Evolutionary conservation across 306 rosid species (phyloP).

Genomic region (Rosa chinensis): DNA sequence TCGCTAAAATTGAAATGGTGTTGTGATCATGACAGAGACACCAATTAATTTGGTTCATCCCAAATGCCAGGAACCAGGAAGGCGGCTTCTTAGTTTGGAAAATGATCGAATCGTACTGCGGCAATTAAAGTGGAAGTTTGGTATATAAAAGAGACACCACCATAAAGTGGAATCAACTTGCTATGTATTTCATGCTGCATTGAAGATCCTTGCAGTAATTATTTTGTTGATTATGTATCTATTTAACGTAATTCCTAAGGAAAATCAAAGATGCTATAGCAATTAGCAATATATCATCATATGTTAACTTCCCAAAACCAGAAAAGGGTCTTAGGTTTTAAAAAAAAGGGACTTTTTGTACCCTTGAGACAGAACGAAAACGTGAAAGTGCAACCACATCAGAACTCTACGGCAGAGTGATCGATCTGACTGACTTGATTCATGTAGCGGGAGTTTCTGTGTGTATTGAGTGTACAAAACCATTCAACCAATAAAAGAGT

Average conservation of each 20-base stretch:
- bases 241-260: not conserved
- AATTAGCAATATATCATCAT: not conserved
- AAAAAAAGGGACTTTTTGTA: not conserved
- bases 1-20: not conserved
- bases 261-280: not conserved
- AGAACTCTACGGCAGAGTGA: not conserved
- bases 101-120: not conserved
- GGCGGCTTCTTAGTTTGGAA: conserved; percentile 31
- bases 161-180: conserved; percentile 19
- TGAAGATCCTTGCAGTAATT: not conserved
- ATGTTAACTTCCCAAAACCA: not conserved
- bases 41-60: not conserved
- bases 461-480: not conserved
- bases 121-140: conserved; percentile 9
- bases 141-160: conserved; percentile 19
- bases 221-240: not conserved
- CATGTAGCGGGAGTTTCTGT: not conserved
- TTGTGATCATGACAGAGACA: conserved; percentile 5
- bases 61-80: not conserved
- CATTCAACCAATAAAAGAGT: not conserved
- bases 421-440: not conserved
- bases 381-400: not conserved
- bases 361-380: not conserved
- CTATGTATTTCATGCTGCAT: not conserved
- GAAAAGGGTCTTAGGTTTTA: not conserved